phyloP scores from a whole-genome alignment of 1,284 basidiomycete species.

The Polyporus tsugae region DNA sequence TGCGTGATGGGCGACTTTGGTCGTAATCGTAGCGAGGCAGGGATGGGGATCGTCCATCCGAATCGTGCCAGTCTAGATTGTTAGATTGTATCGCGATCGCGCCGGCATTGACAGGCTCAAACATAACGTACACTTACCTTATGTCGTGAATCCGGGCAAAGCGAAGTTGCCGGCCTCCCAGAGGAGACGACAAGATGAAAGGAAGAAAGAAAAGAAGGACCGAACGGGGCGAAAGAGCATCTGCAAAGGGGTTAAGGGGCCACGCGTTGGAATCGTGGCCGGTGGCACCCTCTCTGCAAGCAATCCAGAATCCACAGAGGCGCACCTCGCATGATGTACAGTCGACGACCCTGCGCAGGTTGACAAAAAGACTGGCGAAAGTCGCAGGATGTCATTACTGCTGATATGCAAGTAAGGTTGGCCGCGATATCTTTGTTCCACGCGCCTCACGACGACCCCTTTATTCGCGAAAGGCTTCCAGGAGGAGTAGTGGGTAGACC shows the following conservation, averaged over 20 bases:
- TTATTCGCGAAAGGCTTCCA: constrained; percentile 16
- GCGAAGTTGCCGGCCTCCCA: background rate
- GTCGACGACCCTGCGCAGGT: constrained; percentile 24
- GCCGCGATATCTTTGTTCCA: constrained; percentile 16
- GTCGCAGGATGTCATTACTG: constrained; percentile 21
- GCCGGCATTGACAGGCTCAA: constrained; percentile 15
- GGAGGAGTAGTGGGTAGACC: constrained; percentile 10
- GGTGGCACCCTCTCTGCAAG: constrained; percentile 20
- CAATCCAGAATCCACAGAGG: constrained; percentile 16
- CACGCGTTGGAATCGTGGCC: constrained; percentile 17
- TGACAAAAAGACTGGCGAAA: constrained; percentile 18
- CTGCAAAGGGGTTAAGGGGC: constrained; percentile 22
- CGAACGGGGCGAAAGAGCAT: constrained; percentile 1
- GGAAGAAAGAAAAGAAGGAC: constrained; percentile 2
- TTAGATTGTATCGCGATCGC: constrained; percentile 22
- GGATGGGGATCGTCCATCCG: constrained; percentile 13
- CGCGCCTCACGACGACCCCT: constrained; percentile 27
- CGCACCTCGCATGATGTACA: constrained; percentile 20
- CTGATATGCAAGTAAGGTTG: constrained; percentile 23
- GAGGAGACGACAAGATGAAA: background rate
- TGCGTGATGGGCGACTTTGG: constrained; percentile 2
- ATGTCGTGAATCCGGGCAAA: background rate
- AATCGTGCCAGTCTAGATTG: constrained; percentile 9
- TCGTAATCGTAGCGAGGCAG: background rate
- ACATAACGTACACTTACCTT: constrained; percentile 22